These are phyloP conservation scores for Corylus heterophylla DNA, from an alignment of 306 rosid genomes.

Conservation along the genomic window DNA sequence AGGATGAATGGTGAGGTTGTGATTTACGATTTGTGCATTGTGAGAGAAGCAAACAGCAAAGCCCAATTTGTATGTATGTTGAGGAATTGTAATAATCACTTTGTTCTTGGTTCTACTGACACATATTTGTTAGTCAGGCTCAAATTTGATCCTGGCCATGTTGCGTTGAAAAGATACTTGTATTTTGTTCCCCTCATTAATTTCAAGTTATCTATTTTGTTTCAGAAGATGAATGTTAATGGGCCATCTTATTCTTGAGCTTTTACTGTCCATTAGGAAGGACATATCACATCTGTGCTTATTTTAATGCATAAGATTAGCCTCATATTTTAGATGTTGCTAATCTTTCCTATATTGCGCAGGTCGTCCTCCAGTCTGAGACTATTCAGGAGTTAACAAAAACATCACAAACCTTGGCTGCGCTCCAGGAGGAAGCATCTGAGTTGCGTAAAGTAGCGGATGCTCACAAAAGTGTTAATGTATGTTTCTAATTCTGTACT, in stretches of 20 bases:
- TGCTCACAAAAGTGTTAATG: conserved; percentile 65
- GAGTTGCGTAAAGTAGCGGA: conserved; percentile 57
- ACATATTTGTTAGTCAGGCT: too few relatives aligned
- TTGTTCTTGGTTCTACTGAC: background rate
- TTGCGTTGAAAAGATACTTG: background rate
- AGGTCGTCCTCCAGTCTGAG: conserved; percentile 96
- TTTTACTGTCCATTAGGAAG: background rate
- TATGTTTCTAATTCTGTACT: conserved; percentile 24
- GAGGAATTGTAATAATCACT: background rate
- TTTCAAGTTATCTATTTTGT: background rate
- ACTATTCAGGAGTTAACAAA: conserved; percentile 90
- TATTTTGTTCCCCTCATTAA: background rate
- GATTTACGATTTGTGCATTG: background rate
- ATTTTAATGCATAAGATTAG: background rate
- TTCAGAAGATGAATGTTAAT: background rate
- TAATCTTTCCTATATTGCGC: conserved; percentile 16
- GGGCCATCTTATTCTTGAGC: background rate
- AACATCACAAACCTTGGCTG: conserved; percentile 75
- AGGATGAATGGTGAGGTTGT: too few relatives aligned
- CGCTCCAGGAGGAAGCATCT: conserved; percentile 70
- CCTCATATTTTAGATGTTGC: background rate
- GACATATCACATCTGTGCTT: background rate
- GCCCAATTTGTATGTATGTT: background rate
- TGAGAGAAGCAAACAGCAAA: background rate
- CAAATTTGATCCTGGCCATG: too few relatives aligned